Percentiles rank a stretch among this genome's conserved stretches.
phyloP scores from a whole-genome alignment of 139 green algal genomes.

The Coelastrella sp. region DNA sequence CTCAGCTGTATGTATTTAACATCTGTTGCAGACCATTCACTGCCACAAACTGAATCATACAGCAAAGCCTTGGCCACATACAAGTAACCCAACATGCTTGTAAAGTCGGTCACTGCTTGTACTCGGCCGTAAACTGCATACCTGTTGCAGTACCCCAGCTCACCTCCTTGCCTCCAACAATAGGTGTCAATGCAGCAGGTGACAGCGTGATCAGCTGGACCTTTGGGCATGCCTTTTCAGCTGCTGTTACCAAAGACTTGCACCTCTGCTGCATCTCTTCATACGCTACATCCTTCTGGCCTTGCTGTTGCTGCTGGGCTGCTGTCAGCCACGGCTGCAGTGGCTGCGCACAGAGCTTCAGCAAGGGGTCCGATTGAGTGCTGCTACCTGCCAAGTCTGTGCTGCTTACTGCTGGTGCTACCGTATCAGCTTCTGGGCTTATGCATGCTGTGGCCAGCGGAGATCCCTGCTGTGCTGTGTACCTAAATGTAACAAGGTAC shows the following conservation, averaged over 20 bases:
- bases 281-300: background rate
- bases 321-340: too few relatives aligned
- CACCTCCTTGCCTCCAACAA: background rate
- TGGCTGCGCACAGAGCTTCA: slow-evolving; percentile 49
- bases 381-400: slow-evolving; percentile 8
- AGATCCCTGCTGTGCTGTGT: slow-evolving; percentile 34
- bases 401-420: background rate
- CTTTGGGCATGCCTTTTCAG: slow-evolving; percentile 3
- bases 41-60: too few relatives aligned
- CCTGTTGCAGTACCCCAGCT: too few relatives aligned
- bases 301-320: too few relatives aligned
- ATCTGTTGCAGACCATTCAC: too few relatives aligned
- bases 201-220: slow-evolving; percentile 15
- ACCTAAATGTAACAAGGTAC: slow-evolving; percentile 82
- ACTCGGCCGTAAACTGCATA: too few relatives aligned
- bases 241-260: slow-evolving; percentile 4
- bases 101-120: too few relatives aligned
- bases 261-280: background rate
- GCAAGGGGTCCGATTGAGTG: background rate
- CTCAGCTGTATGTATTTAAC: too few relatives aligned
- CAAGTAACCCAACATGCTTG: too few relatives aligned
- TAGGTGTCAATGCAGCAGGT: background rate
- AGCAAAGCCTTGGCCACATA: too few relatives aligned
- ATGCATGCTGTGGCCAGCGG: slow-evolving; percentile 9
- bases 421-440: background rate